Conservation (phyloP, 148 eudicot genomes). For the Vaccinium macrocarpon region DNA sequence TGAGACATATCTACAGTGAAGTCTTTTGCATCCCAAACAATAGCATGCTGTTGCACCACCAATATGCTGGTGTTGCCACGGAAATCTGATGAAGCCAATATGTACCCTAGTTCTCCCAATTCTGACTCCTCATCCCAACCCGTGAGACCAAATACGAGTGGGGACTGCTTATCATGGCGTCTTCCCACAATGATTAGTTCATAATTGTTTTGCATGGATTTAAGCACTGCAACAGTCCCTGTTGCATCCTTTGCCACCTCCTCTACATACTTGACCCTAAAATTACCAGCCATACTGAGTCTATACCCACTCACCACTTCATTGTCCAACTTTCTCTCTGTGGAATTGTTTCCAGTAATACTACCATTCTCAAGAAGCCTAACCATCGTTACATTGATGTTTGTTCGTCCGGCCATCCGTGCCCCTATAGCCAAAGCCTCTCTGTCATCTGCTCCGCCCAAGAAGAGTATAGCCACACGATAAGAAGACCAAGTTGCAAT, state of each 20-base stretch:
- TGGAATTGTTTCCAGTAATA: neutral
- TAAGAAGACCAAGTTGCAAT: slow-evolving; percentile 13
- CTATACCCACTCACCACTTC: slow-evolving; percentile 14
- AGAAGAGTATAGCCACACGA: slow-evolving; percentile 17
- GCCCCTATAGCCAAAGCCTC: slow-evolving; percentile 23
- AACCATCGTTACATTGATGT: slow-evolving; percentile 11
- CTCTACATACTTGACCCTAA: slow-evolving; percentile 13
- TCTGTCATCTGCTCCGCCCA: slow-evolving; percentile 22
- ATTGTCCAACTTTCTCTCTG: neutral
- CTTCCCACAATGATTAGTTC: slow-evolving; percentile 26
- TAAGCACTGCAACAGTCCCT: slow-evolving; percentile 9
- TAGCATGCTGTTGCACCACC: slow-evolving; percentile 23
- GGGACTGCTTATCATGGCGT: slow-evolving; percentile 15
- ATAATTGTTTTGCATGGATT: slow-evolving; percentile 14
- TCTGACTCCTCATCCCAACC: slow-evolving; percentile 17
- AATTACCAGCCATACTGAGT: slow-evolving; percentile 15
- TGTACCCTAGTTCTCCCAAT: slow-evolving; percentile 17
- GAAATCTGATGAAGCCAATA: slow-evolving; percentile 21
- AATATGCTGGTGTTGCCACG: slow-evolving; percentile 14
- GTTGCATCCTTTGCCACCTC: slow-evolving; percentile 18
- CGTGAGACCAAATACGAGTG: slow-evolving; percentile 9
- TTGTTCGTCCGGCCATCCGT: slow-evolving; percentile 17
- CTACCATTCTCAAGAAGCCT: slow-evolving; percentile 12
- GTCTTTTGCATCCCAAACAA: slow-evolving; percentile 15
- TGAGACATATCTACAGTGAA: slow-evolving; percentile 20